A percentile compares a stretch with the other conserved stretches of the same genome.
phyloP scores from a whole-genome alignment of 73 alveolate species.

The Paramecium sexaurelia region DNA sequence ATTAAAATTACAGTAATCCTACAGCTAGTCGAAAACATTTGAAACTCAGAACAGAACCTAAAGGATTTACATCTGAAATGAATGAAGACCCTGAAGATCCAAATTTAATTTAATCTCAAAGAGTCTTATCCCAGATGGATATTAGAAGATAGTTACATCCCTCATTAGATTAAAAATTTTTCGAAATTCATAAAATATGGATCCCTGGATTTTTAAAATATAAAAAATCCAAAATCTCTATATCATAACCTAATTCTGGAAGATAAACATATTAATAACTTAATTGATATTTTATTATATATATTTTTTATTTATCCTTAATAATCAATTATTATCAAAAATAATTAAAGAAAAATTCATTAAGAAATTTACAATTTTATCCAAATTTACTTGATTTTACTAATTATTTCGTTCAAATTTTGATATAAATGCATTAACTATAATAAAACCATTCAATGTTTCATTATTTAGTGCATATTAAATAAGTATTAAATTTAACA shows the following conservation, averaged over 20 bases:
- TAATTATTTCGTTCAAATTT: no score
- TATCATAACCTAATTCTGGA: neutral
- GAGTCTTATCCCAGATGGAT: neutral
- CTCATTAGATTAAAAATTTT: neutral
- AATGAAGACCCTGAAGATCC: neutral
- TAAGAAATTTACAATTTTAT: no score
- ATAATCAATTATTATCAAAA: no score
- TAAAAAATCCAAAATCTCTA: neutral
- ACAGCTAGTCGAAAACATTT: neutral
- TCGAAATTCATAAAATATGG: conserved; percentile 42
- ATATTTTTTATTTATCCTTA: no score
- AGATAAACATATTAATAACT: neutral
- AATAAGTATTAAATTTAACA: no score
- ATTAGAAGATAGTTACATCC: conserved; percentile 61
- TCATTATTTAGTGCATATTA: no score
- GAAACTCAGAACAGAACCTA: neutral
- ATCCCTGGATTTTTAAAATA: conserved; percentile 25
- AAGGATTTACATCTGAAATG: neutral
- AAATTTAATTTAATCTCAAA: neutral
- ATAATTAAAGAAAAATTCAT: no score
- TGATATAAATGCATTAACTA: no score
- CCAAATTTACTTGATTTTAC: no score
- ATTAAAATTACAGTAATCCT: neutral
- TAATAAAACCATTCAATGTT: no score
- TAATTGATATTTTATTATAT: no score